Percentiles rank a stretch among this genome's conserved stretches.
phyloP scores from a whole-genome alignment of 306 rosid genomes.

The Trifolium dubium region DNA sequence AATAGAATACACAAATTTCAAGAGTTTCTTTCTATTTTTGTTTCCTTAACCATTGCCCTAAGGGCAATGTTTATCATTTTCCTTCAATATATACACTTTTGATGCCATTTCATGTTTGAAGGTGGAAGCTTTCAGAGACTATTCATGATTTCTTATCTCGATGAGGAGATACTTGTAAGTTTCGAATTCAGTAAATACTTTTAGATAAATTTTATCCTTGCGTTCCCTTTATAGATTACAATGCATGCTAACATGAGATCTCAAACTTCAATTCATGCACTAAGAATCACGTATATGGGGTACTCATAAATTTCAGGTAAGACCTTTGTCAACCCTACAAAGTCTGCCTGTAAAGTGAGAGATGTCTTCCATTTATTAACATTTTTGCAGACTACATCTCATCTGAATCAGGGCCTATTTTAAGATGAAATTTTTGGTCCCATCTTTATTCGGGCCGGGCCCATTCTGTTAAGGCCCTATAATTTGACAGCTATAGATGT shows the following conservation, averaged over 20 bases:
- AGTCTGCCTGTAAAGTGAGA: neutral
- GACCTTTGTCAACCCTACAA: neutral
- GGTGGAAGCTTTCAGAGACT: slow-evolving; percentile 84
- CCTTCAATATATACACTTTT: slow-evolving; percentile 12
- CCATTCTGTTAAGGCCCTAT: no score
- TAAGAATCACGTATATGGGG: neutral
- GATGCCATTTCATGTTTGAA: slow-evolving; percentile 46
- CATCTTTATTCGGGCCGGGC: no score
- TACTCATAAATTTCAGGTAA: neutral
- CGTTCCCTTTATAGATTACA: slow-evolving; percentile 15
- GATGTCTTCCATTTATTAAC: neutral
- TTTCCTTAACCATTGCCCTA: no score
- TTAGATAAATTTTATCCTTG: slow-evolving; percentile 23
- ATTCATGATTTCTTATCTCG: slow-evolving; percentile 97
- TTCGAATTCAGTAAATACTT: slow-evolving; percentile 24
- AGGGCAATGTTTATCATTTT: no score
- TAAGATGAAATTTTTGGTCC: no score
- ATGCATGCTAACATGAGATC: slow-evolving; percentile 12
- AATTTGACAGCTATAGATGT: no score
- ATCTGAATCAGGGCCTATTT: no score
- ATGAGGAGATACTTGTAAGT: slow-evolving; percentile 92
- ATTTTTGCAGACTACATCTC: neutral
- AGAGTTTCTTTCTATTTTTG: no score
- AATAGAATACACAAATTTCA: no score
- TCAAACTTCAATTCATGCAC: slow-evolving; percentile 12